These are phyloP conservation scores for Colletotrichum sidae DNA, from an alignment of 2,329 filamentous ascomycete species.

Conservation along the genomic window DNA sequence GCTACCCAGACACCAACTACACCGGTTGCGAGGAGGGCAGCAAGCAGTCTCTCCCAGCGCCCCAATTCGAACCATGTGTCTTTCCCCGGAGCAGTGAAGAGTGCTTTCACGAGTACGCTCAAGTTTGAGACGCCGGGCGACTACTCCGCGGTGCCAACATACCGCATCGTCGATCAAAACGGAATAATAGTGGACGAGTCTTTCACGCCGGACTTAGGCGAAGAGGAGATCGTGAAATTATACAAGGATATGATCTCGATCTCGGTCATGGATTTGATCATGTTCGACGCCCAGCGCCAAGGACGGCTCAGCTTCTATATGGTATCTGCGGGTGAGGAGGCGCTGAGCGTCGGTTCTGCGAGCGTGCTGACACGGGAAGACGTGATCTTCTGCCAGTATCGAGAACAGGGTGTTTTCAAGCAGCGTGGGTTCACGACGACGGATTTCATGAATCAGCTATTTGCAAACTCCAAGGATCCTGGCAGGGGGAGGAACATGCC, in stretches of 20 bases:
- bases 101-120: constrained; percentile 86
- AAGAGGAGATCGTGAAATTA: constrained; percentile 69
- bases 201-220: constrained; percentile 75
- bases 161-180: constrained; percentile 90
- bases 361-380: constrained; percentile 86
- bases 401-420: constrained; percentile 91
- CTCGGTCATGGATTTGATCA: constrained; percentile 93
- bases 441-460: constrained; percentile 96
- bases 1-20: constrained; percentile 35
- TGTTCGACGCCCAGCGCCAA: constrained; percentile 98
- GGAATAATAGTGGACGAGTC: constrained; percentile 83
- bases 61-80: constrained; percentile 68
- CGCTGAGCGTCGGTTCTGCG: constrained; percentile 89
- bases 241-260: constrained; percentile 75
- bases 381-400: constrained; percentile 93
- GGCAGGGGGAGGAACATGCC: constrained; percentile 95
- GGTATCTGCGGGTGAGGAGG: constrained; percentile 95
- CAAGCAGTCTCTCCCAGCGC: constrained; percentile 66
- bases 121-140: constrained; percentile 80
- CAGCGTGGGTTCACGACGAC: constrained; percentile 88
- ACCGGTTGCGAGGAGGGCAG: constrained; percentile 47
- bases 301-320: constrained; percentile 97
- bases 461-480: constrained; percentile 84
- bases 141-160: constrained; percentile 85
- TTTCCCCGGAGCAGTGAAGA: constrained; percentile 97